A percentile compares a stretch with the other conserved stretches of the same genome.
Evolutionary conservation across 83 land plant species (phyloP).

Genomic region (Diphasiastrum complanatum): DNA sequence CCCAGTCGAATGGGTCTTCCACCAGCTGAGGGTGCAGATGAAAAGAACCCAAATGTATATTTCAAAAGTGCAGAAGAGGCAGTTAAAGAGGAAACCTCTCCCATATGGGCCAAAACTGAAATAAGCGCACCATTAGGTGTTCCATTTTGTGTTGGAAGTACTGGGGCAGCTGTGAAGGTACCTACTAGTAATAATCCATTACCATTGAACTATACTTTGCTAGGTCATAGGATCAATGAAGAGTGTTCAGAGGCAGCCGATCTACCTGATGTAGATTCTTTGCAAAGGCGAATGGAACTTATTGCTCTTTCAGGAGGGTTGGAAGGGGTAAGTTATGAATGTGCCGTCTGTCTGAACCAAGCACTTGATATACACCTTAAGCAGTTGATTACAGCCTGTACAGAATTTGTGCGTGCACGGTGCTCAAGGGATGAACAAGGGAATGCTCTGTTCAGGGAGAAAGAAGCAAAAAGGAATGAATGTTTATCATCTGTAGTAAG

Average conservation of each 20-base stretch:
- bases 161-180: slow-evolving; percentile 44
- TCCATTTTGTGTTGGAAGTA: slow-evolving; percentile 55
- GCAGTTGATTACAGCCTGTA: slow-evolving; percentile 40
- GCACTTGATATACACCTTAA: slow-evolving; percentile 55
- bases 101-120: slow-evolving; percentile 31
- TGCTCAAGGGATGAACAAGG: slow-evolving; percentile 26
- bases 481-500: slow-evolving; percentile 23
- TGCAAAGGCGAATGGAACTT: slow-evolving; percentile 52
- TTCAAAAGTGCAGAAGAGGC: slow-evolving; percentile 29
- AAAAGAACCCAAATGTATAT: slow-evolving; percentile 19
- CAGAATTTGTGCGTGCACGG: slow-evolving; percentile 41
- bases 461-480: slow-evolving; percentile 1
- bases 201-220: slow-evolving; percentile 13
- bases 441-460: slow-evolving; percentile 2
- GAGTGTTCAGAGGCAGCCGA: slow-evolving; percentile 21
- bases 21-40: slow-evolving; percentile 15
- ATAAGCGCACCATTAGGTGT: slow-evolving; percentile 62
- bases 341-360: slow-evolving; percentile 50
- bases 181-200: background rate
- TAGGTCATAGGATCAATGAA: slow-evolving; percentile 18
- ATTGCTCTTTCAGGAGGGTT: slow-evolving; percentile 44
- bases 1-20: slow-evolving; percentile 18
- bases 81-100: slow-evolving; percentile 19
- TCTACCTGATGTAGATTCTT: slow-evolving; percentile 38
- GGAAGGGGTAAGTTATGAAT: slow-evolving; percentile 43